Percentiles rank a stretch among this genome's conserved stretches.
These are phyloP conservation scores for Olyra latifolia DNA, from an alignment of 176 grass and related monocot genomes.

Conservation along the genomic window DNA sequence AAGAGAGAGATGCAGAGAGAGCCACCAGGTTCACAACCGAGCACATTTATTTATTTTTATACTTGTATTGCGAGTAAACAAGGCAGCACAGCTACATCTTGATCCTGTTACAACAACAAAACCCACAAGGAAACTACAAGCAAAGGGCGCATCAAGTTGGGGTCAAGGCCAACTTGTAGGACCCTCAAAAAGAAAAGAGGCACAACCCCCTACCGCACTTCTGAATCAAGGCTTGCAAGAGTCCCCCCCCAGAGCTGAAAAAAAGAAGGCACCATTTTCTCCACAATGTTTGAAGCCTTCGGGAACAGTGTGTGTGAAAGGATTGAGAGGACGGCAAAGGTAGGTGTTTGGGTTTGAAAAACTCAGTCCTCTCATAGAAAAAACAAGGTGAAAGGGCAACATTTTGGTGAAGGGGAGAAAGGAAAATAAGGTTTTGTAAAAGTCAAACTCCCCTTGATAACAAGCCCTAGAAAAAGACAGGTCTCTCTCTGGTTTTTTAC, in stretches of 20 bases:
- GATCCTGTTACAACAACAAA: slow-evolving; percentile 52
- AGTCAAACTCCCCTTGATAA: slow-evolving; percentile 47
- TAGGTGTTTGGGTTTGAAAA: slow-evolving; percentile 48
- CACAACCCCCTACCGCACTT: slow-evolving; percentile 33
- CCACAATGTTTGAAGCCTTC: slow-evolving; percentile 42
- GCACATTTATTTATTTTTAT: slow-evolving; percentile 63
- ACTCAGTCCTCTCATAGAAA: slow-evolving; percentile 28
- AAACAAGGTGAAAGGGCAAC: slow-evolving; percentile 49
- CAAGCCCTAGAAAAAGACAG: slow-evolving; percentile 54
- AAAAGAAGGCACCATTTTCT: slow-evolving; percentile 60
- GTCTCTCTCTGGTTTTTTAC: slow-evolving; percentile 20
- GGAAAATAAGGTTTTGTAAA: slow-evolving; percentile 35
- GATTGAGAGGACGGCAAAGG: slow-evolving; percentile 43
- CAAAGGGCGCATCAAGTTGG: slow-evolving; percentile 36
- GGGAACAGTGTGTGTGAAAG: slow-evolving; percentile 33
- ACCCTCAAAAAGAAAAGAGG: slow-evolving; percentile 38
- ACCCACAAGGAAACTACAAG: slow-evolving; percentile 51
- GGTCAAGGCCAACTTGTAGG: slow-evolving; percentile 23
- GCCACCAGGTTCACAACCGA: slow-evolving; percentile 28
- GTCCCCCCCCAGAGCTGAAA: slow-evolving; percentile 39
- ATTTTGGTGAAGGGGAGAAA: slow-evolving; percentile 33
- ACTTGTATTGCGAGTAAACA: slow-evolving; percentile 47
- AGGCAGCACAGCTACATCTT: slow-evolving; percentile 41
- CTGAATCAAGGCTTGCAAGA: slow-evolving; percentile 54
- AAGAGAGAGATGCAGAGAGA: background rate